phyloP scores from a whole-genome alignment of 1,284 basidiomycete genomes.

The Cryptococcus amylolentus region DNA sequence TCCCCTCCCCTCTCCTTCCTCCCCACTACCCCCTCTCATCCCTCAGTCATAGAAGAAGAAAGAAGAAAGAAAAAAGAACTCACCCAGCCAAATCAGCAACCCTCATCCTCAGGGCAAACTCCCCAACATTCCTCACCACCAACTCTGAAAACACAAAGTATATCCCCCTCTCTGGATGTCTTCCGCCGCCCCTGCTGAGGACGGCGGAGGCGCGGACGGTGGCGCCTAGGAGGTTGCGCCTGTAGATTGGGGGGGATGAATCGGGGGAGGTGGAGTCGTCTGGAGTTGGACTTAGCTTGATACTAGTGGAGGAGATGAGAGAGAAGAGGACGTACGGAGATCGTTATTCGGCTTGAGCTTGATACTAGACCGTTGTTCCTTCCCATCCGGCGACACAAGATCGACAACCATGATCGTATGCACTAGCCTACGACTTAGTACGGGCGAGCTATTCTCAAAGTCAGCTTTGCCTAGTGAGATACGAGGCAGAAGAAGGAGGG shows the following conservation, averaged over 20 bases:
- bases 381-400: slow-evolving; percentile 11
- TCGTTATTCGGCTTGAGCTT: background rate
- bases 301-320: no score
- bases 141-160: slow-evolving; percentile 13
- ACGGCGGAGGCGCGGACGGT: slow-evolving; percentile 2
- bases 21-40: background rate
- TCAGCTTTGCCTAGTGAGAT: background rate
- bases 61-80: background rate
- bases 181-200: background rate
- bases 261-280: background rate
- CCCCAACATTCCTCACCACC: slow-evolving; percentile 11
- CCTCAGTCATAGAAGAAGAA: no score
- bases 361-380: background rate
- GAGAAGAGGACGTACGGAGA: background rate
- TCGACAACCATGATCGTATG: slow-evolving; percentile 14
- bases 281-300: background rate
- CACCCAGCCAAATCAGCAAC: slow-evolving; percentile 14
- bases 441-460: background rate
- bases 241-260: background rate
- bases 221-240: slow-evolving; percentile 11
- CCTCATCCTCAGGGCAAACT: slow-evolving; percentile 6
- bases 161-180: slow-evolving; percentile 2
- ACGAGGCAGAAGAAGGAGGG: background rate
- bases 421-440: slow-evolving; percentile 6
- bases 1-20: no score